Base-by-base conservation (phyloP, 805 yeast species). In the Pichia heedii region DNA sequence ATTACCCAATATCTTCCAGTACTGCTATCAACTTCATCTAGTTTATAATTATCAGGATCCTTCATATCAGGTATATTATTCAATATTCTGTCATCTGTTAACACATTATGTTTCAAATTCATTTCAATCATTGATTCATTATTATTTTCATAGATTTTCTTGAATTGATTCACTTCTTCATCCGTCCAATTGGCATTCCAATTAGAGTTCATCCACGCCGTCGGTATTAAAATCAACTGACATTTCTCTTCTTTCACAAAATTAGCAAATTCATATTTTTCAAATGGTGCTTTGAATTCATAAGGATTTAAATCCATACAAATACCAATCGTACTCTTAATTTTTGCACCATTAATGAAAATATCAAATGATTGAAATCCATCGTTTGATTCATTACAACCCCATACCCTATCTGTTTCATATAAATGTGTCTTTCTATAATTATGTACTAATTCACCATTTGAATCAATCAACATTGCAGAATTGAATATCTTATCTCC, bases 221-320 rank as follows among this genome's bases (percentile, higher is more conserved):
- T 87, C 2, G 96, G 95, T 47, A 83, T 76, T 13, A 89, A 56
- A 1, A 85, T 68, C 44, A 89, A 61, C 29, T 74, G 69, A 0
- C 76, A 74, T 11, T 66, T 54, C 36, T 77, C 69, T 0, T 61
- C 52, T 19, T 65, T 56, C 46, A 84, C 77, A 41, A 69, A 68
- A 24, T 62, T 58, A 0, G 89, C 71, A 60, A 84, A 85, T 60
- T 89, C 97, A 56, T 74, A 86, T 22, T 67, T 70, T 32, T 71
- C 67, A 62, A 86, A 88, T 1, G 94, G 88, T 1, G 95, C 87
- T 49, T 74, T 68, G 59, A 89, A 89, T 57, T 84, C 71, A 59
- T 84, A 83, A 0, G 96, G 96, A 58, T 85, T 88, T 48, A 89
- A 61, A 63, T 89, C 97, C 97, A 89, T 89, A 58, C 97, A 89